These are phyloP conservation scores for Cyberlindnera saturnus DNA, from an alignment of 805 yeast genomes.

Conservation along the genomic window DNA sequence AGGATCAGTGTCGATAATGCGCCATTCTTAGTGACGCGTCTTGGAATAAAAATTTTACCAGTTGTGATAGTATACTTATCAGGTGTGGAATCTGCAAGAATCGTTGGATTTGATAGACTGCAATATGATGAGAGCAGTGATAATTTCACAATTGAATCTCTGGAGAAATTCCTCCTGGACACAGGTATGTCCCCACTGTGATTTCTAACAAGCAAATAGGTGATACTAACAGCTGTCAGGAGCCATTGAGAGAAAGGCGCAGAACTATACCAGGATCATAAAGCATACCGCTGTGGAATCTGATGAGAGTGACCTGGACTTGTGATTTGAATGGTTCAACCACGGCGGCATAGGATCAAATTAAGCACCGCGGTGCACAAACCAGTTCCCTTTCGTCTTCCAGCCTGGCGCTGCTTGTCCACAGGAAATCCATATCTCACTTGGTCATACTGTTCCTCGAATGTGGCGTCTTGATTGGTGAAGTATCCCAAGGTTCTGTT, in stretches of 20 bases:
- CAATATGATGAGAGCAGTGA: slow-evolving; percentile 37
- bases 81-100: slow-evolving; percentile 52
- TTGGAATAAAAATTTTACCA: slow-evolving; percentile 64
- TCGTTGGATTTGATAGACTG: slow-evolving; percentile 66
- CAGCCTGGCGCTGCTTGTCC: no score
- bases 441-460: no score
- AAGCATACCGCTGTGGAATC: slow-evolving; percentile 17
- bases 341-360: not conserved
- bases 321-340: slow-evolving; percentile 7
- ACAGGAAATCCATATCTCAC: no score
- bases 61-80: slow-evolving; percentile 54
- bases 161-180: slow-evolving; percentile 39
- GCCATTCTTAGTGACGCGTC: slow-evolving; percentile 63
- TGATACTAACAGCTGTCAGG: slow-evolving; percentile 12
- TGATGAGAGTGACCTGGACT: slow-evolving; percentile 34
- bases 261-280: slow-evolving; percentile 21
- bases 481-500: not conserved
- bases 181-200: slow-evolving; percentile 15
- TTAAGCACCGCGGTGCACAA: not conserved
- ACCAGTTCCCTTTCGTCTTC: no score
- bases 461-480: no score
- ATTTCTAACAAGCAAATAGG: not conserved
- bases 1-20: slow-evolving; percentile 57
- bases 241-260: slow-evolving; percentile 30
- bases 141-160: slow-evolving; percentile 38